Conservation (phyloP, 768 basidiomycete genomes). For the Pilatotrama ljubarskyi region DNA sequence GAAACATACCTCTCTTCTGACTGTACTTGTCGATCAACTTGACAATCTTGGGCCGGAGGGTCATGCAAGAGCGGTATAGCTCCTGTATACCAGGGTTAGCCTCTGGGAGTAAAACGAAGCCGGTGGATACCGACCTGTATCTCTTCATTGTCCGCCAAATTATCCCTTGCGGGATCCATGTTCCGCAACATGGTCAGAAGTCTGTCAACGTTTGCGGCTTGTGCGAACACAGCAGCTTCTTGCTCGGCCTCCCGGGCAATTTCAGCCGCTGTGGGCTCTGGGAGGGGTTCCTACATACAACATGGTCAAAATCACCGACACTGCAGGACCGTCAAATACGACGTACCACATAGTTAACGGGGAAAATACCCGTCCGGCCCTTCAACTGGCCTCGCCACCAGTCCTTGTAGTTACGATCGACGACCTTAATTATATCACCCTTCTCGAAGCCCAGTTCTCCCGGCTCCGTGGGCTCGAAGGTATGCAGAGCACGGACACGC, state of each 20-base stretch:
- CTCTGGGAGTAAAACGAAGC: background rate
- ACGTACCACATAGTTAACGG: conserved; percentile 92
- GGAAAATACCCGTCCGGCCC: conserved; percentile 92
- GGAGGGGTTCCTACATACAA: conserved; percentile 66
- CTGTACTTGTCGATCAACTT: conserved; percentile 97
- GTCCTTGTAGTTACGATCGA: conserved; percentile 91
- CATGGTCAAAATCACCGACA: background rate
- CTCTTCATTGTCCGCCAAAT: conserved; percentile 89
- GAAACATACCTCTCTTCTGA: conserved; percentile 70
- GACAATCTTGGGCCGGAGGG: conserved; percentile 90
- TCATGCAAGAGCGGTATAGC: conserved; percentile 87
- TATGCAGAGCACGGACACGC: conserved; percentile 85
- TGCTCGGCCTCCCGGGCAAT: conserved; percentile 80
- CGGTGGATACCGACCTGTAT: conserved; percentile 55
- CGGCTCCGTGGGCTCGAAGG: conserved; percentile 82
- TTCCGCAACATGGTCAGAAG: conserved; percentile 71
- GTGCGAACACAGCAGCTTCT: conserved; percentile 85
- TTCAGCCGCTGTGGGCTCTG: conserved; percentile 78
- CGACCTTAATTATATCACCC: conserved; percentile 92
- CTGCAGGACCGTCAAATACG: background rate
- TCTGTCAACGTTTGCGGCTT: conserved; percentile 83
- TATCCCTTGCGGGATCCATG: conserved; percentile 76
- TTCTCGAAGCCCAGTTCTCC: conserved; percentile 91
- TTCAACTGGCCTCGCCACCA: conserved; percentile 96
- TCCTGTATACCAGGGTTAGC: conserved; percentile 51